Evolutionary conservation across 331 rosid species (phyloP), one percentile per base, ranked within the genome.

Genomic region (Acacia concinna): DNA sequence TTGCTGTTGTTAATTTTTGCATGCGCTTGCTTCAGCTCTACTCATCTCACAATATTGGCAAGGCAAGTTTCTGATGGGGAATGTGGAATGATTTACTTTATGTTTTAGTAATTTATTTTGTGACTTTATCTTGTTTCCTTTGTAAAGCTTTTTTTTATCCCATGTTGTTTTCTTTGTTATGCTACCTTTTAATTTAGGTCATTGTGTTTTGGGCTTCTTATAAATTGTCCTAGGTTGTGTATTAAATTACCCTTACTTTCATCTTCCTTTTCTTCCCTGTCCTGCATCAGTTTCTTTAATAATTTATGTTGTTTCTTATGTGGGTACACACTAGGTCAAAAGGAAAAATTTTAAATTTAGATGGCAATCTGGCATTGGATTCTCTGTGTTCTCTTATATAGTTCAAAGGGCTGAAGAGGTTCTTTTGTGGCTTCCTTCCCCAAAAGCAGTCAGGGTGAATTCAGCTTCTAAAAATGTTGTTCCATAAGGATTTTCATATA

Each of bases 31-130:
- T 95, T 85, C 96, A 93, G 85, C 85, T 93, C 47, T 95, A 95
- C 84, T 93, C 99, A 47, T 85, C 94, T 71, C 97, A 95, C 85
- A 95, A 95, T 82, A 90, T 95, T 75, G 97, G 99, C 90, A 95
- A 91, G 97, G 99, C 93, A 83, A 47, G 67, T 76, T 56, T 56
- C 31, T 56, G 30, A 56, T 23, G 63, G 63, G 62, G 62, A 54
- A 21, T 21, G 32, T 25, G 31, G 63, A 21, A 21, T 54, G 30
- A 54, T 54, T 54, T 9, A 21, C 23, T 54, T 54, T 54, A 54
- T 52, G 28, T 52, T 52, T 51, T 8, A n/a, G 60, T 52, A 52
- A n/a, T 49, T 18, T 6, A 18, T 49, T 18, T 17, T 49, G 21
- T 47, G 51, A 51, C 59, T 49, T 20, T 18, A 49, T 49, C 17